Evolutionary conservation across 2,329 filamentous ascomycete species (phyloP).

Genomic region (Septoria linicola): DNA sequence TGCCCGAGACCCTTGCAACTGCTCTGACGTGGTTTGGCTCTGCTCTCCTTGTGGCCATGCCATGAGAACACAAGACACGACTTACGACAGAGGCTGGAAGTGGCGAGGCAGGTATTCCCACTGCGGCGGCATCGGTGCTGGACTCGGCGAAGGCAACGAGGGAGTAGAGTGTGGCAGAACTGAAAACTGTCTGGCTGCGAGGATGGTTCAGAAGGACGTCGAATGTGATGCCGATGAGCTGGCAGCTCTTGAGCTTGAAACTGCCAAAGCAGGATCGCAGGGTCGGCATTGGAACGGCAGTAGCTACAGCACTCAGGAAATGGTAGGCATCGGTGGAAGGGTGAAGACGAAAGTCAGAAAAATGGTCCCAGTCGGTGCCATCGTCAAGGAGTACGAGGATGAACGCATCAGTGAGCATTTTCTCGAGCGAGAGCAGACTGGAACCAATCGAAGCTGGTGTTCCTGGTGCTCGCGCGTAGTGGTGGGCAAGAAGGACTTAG

Average conservation of each 20-base stretch:
- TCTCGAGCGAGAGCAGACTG: slow-evolving; percentile 68
- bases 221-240: slow-evolving; percentile 81
- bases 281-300: slow-evolving; percentile 53
- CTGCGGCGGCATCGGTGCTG: slow-evolving; percentile 77
- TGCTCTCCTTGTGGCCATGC: slow-evolving; percentile 79
- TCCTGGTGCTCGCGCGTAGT: slow-evolving; percentile 74
- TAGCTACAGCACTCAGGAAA: slow-evolving; percentile 82
- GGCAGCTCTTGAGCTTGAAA: slow-evolving; percentile 47
- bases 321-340: slow-evolving; percentile 84
- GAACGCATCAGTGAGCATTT: slow-evolving; percentile 66
- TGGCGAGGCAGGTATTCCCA: slow-evolving; percentile 83
- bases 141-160: slow-evolving; percentile 82
- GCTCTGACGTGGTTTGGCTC: slow-evolving; percentile 69
- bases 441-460: slow-evolving; percentile 76
- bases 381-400: slow-evolving; percentile 82
- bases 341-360: slow-evolving; percentile 87
- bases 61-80: slow-evolving; percentile 60
- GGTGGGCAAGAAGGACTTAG: slow-evolving; percentile 33
- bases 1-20: slow-evolving; percentile 58
- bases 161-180: slow-evolving; percentile 86
- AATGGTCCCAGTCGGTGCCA: slow-evolving; percentile 76
- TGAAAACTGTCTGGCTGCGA: slow-evolving; percentile 69
- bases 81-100: slow-evolving; percentile 71
- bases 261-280: slow-evolving; percentile 31
- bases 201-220: slow-evolving; percentile 76